Percentiles rank a stretch among this genome's conserved stretches.
Evolutionary conservation across 768 basidiomycete species (phyloP).

Genomic region (Lactifluus hygrophoroides): DNA sequence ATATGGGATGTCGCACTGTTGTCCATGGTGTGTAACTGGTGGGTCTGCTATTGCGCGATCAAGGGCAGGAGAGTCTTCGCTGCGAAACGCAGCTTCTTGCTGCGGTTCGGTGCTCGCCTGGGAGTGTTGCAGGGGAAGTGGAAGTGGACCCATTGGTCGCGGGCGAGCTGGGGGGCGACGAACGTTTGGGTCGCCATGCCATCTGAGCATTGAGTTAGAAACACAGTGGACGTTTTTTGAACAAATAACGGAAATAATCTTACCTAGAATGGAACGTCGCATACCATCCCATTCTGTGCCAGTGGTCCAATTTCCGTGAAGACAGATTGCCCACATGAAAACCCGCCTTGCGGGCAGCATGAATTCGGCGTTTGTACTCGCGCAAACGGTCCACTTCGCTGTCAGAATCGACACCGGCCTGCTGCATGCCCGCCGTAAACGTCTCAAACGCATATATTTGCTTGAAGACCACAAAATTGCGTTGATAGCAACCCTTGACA

Average conservation of each 20-base stretch:
- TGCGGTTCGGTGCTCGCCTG: slow-evolving; percentile 10
- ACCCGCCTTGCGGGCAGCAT: slow-evolving; percentile 52
- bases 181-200: slow-evolving; percentile 19
- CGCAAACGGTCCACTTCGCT: slow-evolving; percentile 57
- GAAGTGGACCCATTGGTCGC: slow-evolving; percentile 19
- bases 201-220: slow-evolving; percentile 12
- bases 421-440: slow-evolving; percentile 35
- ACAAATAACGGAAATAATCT: slow-evolving; percentile 11
- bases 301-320: slow-evolving; percentile 68
- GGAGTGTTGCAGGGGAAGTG: slow-evolving; percentile 11
- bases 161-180: slow-evolving; percentile 18
- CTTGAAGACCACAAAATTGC: slow-evolving; percentile 78
- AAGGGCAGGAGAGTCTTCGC: slow-evolving; percentile 14
- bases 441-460: slow-evolving; percentile 69
- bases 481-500: slow-evolving; percentile 77
- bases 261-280: slow-evolving; percentile 62
- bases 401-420: slow-evolving; percentile 32
- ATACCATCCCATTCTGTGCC: slow-evolving; percentile 75
- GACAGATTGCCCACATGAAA: slow-evolving; percentile 68
- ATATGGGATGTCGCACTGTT: slow-evolving; percentile 10
- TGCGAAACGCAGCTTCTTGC: slow-evolving; percentile 12
- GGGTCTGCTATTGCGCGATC: slow-evolving; percentile 13
- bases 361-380: slow-evolving; percentile 66
- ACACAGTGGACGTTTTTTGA: not conserved
- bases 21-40: slow-evolving; percentile 17